These are phyloP conservation scores for Alternaria sp. DNA, from an alignment of 2,329 filamentous ascomycete species.

Conservation along the genomic window DNA sequence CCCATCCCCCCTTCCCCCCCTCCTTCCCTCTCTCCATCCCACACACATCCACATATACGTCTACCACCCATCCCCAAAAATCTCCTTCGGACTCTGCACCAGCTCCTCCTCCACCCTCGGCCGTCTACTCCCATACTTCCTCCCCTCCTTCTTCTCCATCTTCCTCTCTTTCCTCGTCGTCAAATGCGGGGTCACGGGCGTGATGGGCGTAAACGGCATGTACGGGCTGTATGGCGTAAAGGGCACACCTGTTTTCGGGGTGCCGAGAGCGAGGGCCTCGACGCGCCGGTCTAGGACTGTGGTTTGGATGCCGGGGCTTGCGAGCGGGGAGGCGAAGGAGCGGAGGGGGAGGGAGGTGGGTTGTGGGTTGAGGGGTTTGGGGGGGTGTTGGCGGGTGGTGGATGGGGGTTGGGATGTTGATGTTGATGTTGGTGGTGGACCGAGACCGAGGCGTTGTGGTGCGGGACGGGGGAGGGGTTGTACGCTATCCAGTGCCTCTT, in stretches of 20 bases:
- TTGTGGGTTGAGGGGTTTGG: constrained; percentile 10
- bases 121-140: constrained; percentile 58
- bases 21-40: not conserved
- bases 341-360: constrained; percentile 46
- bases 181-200: constrained; percentile 78
- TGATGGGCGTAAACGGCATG: constrained; percentile 76
- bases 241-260: constrained; percentile 63
- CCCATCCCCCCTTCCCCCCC: not conserved
- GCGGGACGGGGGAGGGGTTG: constrained; percentile 47
- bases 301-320: constrained; percentile 49
- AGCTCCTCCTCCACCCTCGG: constrained; percentile 49
- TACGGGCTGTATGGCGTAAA: constrained; percentile 80
- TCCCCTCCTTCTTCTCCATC: constrained; percentile 67
- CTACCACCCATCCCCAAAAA: constrained; percentile 47
- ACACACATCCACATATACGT: no score
- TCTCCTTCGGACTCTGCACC: constrained; percentile 48
- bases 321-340: constrained; percentile 34
- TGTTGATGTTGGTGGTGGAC: not conserved
- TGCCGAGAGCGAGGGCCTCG: constrained; percentile 44
- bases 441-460: constrained; percentile 34
- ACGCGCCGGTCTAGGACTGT: constrained; percentile 51
- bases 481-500: constrained; percentile 44
- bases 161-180: constrained; percentile 75
- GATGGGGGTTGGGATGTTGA: constrained; percentile 13
- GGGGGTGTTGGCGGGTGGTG: not conserved